Evolutionary conservation across 2,329 filamentous ascomycete species (phyloP), one percentile per base, ranked within the genome.

Genomic region (Curvularia sp.): DNA sequence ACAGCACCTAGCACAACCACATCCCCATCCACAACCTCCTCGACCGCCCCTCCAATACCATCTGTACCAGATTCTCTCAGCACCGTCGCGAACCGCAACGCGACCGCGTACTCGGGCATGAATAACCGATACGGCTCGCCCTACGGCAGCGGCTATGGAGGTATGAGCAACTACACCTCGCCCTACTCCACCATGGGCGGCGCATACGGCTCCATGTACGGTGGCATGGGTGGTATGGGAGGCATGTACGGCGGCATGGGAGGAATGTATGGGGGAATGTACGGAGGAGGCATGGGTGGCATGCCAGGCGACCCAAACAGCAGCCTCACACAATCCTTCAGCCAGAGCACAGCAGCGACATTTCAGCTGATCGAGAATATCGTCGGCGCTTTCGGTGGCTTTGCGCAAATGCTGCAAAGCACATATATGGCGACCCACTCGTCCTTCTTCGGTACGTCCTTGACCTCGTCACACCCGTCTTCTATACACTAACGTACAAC

Each of bases 361-460:
- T 99, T 99, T 74, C 95, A 98, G 82, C 92, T 99, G 84, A 92
- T 99, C 50, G 95, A 99, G 80, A 95, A 93, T 68, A 91, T 99
- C 57, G 95, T 99, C 13, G 92, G 92, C 23, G 93, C 95, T 2
- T 99, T 99, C 81, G 93, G 93, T 19, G 95, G 96, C 0, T 98
- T 99, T 75, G 92, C 96, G 12, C 95, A 99, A 81, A 99, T 99
- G 95, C 84, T 99, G 27, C 95, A 99, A 80, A 98, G 95, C 82
- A 98, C 95, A 10, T 99, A 97, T 72, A 99, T 99, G 96, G 95
- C 96, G 28, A 99, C 95, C 0, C 95, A 99, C 79, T 97, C 93
- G 5, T 97, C 92, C 53, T 99, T 99, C 79, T 99, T 98, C 73
- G 93, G 93, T 97, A 85, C 71, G 89, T 79, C 13, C 15, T 15